phyloP scores from a whole-genome alignment of 139 green algal species.

The Chlorella sp. region DNA sequence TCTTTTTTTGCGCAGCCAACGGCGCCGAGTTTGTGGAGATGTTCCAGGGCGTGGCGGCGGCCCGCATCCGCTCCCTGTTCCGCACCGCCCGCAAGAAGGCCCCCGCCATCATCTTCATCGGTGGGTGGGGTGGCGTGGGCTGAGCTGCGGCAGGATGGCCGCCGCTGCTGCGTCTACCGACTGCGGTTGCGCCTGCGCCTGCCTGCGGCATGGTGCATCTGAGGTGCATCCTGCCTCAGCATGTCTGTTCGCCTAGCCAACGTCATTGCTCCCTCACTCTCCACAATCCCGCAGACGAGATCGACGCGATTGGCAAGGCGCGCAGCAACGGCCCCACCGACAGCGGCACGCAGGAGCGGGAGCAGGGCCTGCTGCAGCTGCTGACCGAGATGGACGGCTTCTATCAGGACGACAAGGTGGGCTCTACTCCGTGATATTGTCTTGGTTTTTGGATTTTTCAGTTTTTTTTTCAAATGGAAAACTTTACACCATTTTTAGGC shows the following conservation, averaged over 20 bases:
- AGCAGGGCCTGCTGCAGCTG: conserved; percentile 80
- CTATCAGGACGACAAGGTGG: conserved; percentile 45
- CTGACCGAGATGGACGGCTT: conserved; percentile 81
- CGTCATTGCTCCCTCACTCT: neutral
- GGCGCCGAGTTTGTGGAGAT: conserved; percentile 86
- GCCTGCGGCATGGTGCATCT: no score
- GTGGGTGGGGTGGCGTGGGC: conserved; percentile 35
- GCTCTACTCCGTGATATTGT: neutral
- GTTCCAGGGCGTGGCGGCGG: conserved; percentile 77
- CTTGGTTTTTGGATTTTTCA: neutral
- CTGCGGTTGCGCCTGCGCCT: no score
- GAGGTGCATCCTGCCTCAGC: no score
- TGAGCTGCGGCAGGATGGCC: no score
- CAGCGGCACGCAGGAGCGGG: conserved; percentile 65
- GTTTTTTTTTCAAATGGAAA: neutral
- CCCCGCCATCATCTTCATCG: conserved; percentile 98
- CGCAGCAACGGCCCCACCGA: conserved; percentile 50
- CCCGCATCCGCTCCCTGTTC: conserved; percentile 93
- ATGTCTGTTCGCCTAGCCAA: no score
- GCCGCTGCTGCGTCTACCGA: no score
- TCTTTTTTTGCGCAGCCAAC: no score
- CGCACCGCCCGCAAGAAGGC: conserved; percentile 88
- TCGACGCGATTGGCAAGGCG: conserved; percentile 95
- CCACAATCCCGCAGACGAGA: conserved; percentile 88
- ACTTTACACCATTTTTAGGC: no score